Evolutionary conservation across 1,284 basidiomycete species (phyloP).

Genomic region (Cryptococcus sp.): DNA sequence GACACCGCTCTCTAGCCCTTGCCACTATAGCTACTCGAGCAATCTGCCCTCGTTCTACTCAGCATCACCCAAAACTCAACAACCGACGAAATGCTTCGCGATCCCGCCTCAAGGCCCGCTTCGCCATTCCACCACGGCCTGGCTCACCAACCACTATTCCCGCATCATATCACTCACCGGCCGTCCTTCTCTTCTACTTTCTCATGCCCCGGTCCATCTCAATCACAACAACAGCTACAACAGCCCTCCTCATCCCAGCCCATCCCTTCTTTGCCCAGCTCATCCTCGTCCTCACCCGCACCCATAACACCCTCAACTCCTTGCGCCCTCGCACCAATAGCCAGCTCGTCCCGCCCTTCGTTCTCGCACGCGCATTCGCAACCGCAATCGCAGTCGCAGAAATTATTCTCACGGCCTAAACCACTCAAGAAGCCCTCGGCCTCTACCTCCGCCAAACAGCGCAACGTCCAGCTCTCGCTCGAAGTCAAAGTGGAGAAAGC

Average conservation of each 20-base stretch:
- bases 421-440: conserved; percentile 34
- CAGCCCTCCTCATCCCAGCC: conserved; percentile 7
- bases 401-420: conserved; percentile 16
- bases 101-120: conserved; percentile 11
- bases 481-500: conserved; percentile 48
- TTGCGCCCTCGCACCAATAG: background rate
- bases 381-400: conserved; percentile 5
- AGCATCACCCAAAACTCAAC: background rate
- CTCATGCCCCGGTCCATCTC: background rate
- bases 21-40: background rate
- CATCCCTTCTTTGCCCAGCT: conserved; percentile 6
- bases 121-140: conserved; percentile 8
- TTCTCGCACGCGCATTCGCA: background rate
- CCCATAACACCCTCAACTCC: conserved; percentile 3
- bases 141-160: conserved; percentile 4
- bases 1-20: background rate
- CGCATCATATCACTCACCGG: conserved; percentile 3
- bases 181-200: background rate
- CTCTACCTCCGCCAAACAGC: conserved; percentile 33
- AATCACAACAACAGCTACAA: conserved; percentile 1
- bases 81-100: conserved; percentile 15
- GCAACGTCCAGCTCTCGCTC: conserved; percentile 41
- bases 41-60: background rate
- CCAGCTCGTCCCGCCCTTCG: background rate
- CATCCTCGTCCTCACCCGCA: background rate